Base-by-base conservation (phyloP, 192 early-diverging fungal genomes). In the Coemansia sp. region DNA sequence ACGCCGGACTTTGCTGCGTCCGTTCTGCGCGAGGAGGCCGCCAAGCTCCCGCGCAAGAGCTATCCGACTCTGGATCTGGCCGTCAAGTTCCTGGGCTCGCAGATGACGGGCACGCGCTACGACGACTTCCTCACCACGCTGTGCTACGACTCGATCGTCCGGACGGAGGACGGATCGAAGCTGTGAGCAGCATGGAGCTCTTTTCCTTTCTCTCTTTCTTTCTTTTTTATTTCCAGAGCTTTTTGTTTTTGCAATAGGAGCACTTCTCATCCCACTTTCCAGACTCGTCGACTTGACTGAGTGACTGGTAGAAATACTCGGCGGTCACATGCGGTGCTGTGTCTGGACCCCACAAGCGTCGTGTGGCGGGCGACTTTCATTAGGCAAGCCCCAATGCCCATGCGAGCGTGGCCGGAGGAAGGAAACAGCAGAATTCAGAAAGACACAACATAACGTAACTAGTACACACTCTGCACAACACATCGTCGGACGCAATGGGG, bases 81-180 rank as follows among this genome's bases (percentile, higher is more conserved):
- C 37, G 81, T 84, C 77, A 85, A 87, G 79, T 74, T 70, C 56
- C 92, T 92, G 77, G 86, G 79, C 65, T 77, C 84, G 7, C 94
- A 95, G 69, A 90, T 96, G 74, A 91, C 89, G 41, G 94, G 95
- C 44, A 67, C 85, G 63, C 77, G 81, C 67, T 96, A 96, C 74
- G 89, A 91, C 63, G 96, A 98, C 68, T 98, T 98, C 81, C 85
- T 98, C 77, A 96, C 96, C 67, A 91, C 91, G 8, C 84, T 96
- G 57, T 91, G 94, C 78, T 98, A 98, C 79, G 91, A 95, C 84
- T 89, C 92, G 42, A 96, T 98, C 68, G 79, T 91, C 66, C 67
- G 69, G 70, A 70, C 67, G 50, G 73, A 80, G 65, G 52, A 45
- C 61, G 44, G 52, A 19, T 53, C 79, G 70, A 81, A 62, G 68